Evolutionary conservation across 805 yeast genomes (phyloP).

Genomic region (Myxozyma melibiosi): DNA sequence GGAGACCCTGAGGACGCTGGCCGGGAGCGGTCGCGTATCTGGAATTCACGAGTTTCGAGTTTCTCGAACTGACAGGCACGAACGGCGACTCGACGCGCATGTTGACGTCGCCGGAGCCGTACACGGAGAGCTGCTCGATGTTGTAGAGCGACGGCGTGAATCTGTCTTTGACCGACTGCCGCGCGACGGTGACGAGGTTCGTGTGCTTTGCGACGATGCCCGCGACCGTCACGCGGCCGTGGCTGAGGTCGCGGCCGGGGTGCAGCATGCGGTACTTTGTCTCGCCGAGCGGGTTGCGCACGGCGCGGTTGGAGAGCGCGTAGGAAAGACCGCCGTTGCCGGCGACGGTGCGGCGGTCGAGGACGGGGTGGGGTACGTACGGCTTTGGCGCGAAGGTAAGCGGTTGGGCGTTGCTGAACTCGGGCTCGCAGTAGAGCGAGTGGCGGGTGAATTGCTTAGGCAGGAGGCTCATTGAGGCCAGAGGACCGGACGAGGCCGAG

Average conservation of each 20-base stretch:
- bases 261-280: background rate
- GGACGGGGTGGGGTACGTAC: conserved; percentile 4
- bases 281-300: conserved; percentile 4
- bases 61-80: too few species aligned
- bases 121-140: background rate
- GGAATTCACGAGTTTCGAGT: too few species aligned
- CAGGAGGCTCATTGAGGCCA: too few species aligned
- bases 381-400: conserved; percentile 1
- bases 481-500: too few species aligned
- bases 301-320: conserved; percentile 12
- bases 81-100: conserved; percentile 7
- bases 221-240: conserved; percentile 1
- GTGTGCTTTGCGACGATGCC: conserved; percentile 6
- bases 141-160: conserved; percentile 7
- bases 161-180: background rate
- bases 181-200: background rate
- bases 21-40: too few species aligned
- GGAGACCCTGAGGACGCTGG: too few species aligned
- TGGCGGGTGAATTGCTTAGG: too few species aligned
- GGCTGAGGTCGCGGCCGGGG: conserved; percentile 17
- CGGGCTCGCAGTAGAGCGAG: background rate
- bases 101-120: conserved; percentile 9
- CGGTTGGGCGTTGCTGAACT: background rate
- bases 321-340: conserved; percentile 16
- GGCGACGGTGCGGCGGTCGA: background rate